Conservation (phyloP, 225 moss, liverwort and hornwort species). For the Climacium dendroides region DNA sequence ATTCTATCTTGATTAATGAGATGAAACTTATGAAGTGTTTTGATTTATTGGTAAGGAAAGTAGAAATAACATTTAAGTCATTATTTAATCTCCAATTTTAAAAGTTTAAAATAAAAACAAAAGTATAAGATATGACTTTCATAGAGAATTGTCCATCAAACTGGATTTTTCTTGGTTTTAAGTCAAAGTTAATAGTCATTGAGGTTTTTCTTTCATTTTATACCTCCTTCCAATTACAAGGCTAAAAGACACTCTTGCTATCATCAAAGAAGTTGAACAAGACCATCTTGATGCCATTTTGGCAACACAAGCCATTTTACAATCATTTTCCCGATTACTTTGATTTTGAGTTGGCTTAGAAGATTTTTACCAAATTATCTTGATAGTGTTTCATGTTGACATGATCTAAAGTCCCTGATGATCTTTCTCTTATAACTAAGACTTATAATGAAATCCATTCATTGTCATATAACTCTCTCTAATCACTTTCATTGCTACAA, state of each 20-base stretch:
- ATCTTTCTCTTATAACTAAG: background rate
- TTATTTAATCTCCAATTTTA: too few relatives aligned
- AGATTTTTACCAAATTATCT: too few relatives aligned
- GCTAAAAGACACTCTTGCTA: background rate
- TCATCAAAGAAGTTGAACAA: too few relatives aligned
- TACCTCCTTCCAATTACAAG: background rate
- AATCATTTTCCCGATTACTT: too few relatives aligned
- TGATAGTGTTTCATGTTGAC: too few relatives aligned
- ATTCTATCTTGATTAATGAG: too few relatives aligned
- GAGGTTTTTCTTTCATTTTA: background rate
- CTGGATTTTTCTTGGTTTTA: background rate
- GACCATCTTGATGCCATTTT: too few relatives aligned
- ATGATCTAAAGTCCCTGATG: too few relatives aligned
- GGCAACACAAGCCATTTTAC: too few relatives aligned
- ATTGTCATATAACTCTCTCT: background rate
- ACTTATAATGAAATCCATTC: background rate
- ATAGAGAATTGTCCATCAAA: rapidly evolving
- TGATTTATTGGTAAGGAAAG: rapidly evolving
- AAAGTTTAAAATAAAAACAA: too few relatives aligned
- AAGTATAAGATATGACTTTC: background rate
- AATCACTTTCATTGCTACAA: background rate
- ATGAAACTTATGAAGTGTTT: background rate
- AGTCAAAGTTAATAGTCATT: background rate
- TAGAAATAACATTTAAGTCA: background rate
- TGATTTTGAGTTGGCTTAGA: too few relatives aligned